These are phyloP conservation scores for Dioscorea zingiberensis DNA, from an alignment of 106 monocot genomes.

Conservation along the genomic window DNA sequence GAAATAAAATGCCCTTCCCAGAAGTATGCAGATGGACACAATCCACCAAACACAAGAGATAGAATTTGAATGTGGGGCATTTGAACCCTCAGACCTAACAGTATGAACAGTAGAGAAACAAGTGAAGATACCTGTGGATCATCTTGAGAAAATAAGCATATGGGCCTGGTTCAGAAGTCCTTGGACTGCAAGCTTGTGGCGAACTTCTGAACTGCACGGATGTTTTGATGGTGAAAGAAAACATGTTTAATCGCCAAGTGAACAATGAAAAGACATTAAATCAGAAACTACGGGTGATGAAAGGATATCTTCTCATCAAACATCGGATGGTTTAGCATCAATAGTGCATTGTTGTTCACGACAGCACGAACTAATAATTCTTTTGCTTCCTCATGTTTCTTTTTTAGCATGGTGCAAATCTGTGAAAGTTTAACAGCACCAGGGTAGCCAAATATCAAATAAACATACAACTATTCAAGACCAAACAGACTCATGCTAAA, in stretches of 20 bases:
- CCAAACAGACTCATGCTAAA: too few relatives aligned
- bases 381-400: constrained; percentile 86
- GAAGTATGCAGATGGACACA: too few relatives aligned
- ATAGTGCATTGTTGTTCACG: constrained; percentile 57
- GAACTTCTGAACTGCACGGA: constrained; percentile 41
- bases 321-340: constrained; percentile 82
- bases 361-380: constrained; percentile 72
- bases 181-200: constrained; percentile 28
- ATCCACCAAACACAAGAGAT: too few relatives aligned
- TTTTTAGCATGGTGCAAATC: constrained; percentile 75
- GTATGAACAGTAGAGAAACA: too few relatives aligned
- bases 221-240: constrained; percentile 38
- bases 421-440: constrained; percentile 10
- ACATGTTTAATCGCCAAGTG: background rate
- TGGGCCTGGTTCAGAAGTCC: constrained; percentile 12
- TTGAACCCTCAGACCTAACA: too few relatives aligned
- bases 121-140: background rate
- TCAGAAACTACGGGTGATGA: background rate
- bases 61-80: too few relatives aligned
- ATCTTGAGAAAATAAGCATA: background rate
- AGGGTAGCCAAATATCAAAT: too few relatives aligned
- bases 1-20: too few relatives aligned
- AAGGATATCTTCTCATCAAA: constrained; percentile 98
- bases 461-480: too few relatives aligned
- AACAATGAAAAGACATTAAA: background rate